Evolutionary conservation across 495 filamentous ascomycete species (phyloP).

Genomic region (Pseudomonodictys pantanalensis): DNA sequence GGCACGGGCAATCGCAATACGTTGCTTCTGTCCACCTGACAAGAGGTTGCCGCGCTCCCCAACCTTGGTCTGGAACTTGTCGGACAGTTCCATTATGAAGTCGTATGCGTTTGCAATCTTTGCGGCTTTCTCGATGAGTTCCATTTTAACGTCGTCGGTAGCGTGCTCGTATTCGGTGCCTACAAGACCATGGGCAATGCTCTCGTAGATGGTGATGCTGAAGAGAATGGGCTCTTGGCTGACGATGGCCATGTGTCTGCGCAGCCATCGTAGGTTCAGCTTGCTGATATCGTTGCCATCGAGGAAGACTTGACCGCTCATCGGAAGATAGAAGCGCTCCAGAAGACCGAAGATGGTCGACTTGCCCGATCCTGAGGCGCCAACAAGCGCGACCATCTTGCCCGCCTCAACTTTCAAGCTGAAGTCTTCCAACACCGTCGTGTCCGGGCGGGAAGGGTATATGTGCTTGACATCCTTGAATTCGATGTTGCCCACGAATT

Average conservation of each 20-base stretch:
- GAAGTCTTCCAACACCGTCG: conserved; percentile 79
- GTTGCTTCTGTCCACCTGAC: conserved; percentile 94
- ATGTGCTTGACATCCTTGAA: conserved; percentile 84
- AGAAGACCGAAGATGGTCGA: conserved; percentile 89
- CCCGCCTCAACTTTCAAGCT: conserved; percentile 76
- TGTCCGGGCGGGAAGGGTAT: conserved; percentile 89
- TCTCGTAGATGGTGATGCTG: conserved; percentile 78
- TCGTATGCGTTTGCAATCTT: conserved; percentile 92
- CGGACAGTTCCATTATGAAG: conserved; percentile 78
- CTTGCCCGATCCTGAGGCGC: conserved; percentile 86
- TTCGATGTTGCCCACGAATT: conserved; percentile 74
- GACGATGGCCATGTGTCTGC: conserved; percentile 87
- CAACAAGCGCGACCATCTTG: conserved; percentile 82
- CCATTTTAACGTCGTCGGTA: conserved; percentile 35
- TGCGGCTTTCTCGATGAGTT: conserved; percentile 75
- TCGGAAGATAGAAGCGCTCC: conserved; percentile 88
- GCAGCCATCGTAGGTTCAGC: conserved; percentile 86
- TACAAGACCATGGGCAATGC: conserved; percentile 84
- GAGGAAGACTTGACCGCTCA: conserved; percentile 53
- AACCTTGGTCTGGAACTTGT: conserved; percentile 91
- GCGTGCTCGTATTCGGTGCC: conserved; percentile 72
- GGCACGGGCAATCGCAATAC: conserved; percentile 83
- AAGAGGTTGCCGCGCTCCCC: conserved; percentile 91
- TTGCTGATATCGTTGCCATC: conserved; percentile 79
- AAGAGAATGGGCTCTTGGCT: conserved; percentile 85